A percentile compares a stretch with the other conserved stretches of the same genome.
phyloP scores from a whole-genome alignment of 352 stramenopile species.

The Phytophthora ohioensis region DNA sequence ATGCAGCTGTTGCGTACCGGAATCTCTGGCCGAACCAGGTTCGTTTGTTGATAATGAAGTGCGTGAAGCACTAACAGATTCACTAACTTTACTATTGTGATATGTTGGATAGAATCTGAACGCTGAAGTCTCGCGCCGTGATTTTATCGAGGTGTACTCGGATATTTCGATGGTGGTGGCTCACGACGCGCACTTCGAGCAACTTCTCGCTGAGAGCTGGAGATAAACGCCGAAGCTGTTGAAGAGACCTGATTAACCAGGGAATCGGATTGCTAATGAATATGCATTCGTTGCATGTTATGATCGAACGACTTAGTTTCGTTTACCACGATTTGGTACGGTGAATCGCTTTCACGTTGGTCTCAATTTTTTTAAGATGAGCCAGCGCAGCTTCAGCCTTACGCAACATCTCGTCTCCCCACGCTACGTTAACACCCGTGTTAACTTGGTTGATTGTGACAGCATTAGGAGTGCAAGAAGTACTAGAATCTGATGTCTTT shows the following conservation, averaged over 20 bases:
- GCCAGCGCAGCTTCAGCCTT: slow-evolving; percentile 54
- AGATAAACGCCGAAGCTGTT: slow-evolving; percentile 32
- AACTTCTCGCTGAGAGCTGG: slow-evolving; percentile 80
- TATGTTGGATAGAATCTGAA: slow-evolving; percentile 24
- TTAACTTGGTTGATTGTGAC: not conserved
- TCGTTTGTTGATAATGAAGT: not conserved
- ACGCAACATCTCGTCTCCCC: slow-evolving; percentile 54
- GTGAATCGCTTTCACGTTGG: slow-evolving; percentile 37
- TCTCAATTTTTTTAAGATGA: slow-evolving; percentile 57
- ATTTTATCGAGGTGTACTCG: slow-evolving; percentile 80
- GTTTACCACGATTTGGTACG: slow-evolving; percentile 11
- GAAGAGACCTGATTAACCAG: too few relatives aligned
- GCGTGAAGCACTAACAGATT: not conserved
- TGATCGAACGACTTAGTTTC: not conserved
- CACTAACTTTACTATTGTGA: not conserved
- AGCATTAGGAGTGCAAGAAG: not conserved
- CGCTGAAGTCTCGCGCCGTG: slow-evolving; percentile 50
- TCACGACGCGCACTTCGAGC: slow-evolving; percentile 68
- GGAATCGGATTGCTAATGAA: too few relatives aligned
- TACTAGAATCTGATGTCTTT: slow-evolving; percentile 1
- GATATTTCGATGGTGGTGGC: slow-evolving; percentile 73
- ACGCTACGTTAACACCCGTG: slow-evolving; percentile 20
- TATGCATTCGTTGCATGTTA: slow-evolving; percentile 4
- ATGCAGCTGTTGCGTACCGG: slow-evolving; percentile 54
- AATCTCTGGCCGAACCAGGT: slow-evolving; percentile 53